Evolutionary conservation across 177 flowering plant genomes (phyloP).

Genomic region (Vitis hybrid): DNA sequence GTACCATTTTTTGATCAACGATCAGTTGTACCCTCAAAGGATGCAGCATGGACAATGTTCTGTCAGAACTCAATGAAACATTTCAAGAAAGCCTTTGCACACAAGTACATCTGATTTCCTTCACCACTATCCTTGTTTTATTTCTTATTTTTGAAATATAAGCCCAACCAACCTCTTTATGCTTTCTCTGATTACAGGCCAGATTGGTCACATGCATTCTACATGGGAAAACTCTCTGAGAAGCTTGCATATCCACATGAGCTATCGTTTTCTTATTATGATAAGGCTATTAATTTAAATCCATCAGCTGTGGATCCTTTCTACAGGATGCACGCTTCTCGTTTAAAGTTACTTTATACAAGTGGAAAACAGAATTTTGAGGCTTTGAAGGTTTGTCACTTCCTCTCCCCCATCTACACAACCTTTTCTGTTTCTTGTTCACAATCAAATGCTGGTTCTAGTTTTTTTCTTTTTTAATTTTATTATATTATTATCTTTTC

Average conservation of each 20-base stretch:
- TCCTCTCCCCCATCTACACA: not conserved
- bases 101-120: slow-evolving; percentile 49
- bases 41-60: slow-evolving; percentile 65
- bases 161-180: slow-evolving; percentile 1
- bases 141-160: not conserved
- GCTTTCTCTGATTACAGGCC: slow-evolving; percentile 45
- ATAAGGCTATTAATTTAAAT: slow-evolving; percentile 75
- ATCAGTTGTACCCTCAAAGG: slow-evolving; percentile 58
- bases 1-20: slow-evolving; percentile 95
- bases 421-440: not conserved
- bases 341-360: slow-evolving; percentile 73
- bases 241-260: slow-evolving; percentile 74
- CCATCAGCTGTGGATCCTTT: slow-evolving; percentile 94
- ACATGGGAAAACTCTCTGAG: slow-evolving; percentile 88
- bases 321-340: slow-evolving; percentile 98
- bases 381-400: not conserved
- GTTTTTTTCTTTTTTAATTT: not conserved
- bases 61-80: slow-evolving; percentile 89
- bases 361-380: slow-evolving; percentile 51
- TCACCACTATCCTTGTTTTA: slow-evolving; percentile 4
- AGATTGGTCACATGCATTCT: slow-evolving; percentile 95
- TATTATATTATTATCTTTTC: not conserved
- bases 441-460: not conserved
- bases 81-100: slow-evolving; percentile 79
- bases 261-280: slow-evolving; percentile 70